Conservation (phyloP, 257 asterid species). For the Misopates orontium region DNA sequence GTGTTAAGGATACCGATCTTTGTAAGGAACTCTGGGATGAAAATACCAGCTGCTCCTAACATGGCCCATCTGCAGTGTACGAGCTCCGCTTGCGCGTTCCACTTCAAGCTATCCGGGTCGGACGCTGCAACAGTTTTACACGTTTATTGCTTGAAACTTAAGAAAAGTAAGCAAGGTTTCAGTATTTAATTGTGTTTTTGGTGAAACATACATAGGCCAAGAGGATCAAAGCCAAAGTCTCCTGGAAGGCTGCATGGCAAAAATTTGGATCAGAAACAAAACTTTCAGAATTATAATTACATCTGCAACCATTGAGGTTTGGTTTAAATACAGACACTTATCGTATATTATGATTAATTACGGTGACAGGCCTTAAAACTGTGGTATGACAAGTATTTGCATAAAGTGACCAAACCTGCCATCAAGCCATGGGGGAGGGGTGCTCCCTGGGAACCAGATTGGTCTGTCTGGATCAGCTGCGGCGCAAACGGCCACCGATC, state of each 20-base stretch:
- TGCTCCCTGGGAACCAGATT: constrained; percentile 98
- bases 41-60: constrained; percentile 97
- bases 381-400: background rate
- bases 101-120: constrained; percentile 92
- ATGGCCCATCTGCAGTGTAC: constrained; percentile 99
- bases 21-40: constrained; percentile 93
- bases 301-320: too few relatives aligned
- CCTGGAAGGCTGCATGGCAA: constrained; percentile 87
- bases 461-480: constrained; percentile 91
- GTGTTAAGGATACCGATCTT: constrained; percentile 89
- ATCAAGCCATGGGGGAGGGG: constrained; percentile 97
- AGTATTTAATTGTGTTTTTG: background rate
- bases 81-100: constrained; percentile 85
- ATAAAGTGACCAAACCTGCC: constrained; percentile 57
- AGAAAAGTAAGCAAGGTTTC: background rate
- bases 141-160: background rate
- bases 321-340: too few relatives aligned
- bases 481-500: constrained; percentile 51
- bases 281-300: constrained; percentile 18
- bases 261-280: constrained; percentile 7
- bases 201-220: constrained; percentile 68
- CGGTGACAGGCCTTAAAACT: too few relatives aligned
- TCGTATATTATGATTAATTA: too few relatives aligned
- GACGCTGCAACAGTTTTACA: constrained; percentile 50
- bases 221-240: constrained; percentile 97